Evolutionary conservation across 75 land plant species (phyloP).

Genomic region (Selaginella moellendorffii): DNA sequence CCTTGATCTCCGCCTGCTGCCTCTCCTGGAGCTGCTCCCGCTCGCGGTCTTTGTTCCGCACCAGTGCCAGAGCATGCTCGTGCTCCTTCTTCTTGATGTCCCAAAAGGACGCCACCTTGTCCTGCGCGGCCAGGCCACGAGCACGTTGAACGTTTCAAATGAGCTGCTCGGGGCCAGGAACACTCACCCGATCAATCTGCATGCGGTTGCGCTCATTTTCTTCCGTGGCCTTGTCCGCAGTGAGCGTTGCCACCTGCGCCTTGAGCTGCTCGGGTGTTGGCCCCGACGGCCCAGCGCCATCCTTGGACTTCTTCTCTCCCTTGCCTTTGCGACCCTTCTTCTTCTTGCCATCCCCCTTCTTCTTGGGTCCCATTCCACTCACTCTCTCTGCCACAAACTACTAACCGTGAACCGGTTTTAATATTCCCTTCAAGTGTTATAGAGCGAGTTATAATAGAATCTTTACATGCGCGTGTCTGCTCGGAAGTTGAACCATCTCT

Average conservation of each 20-base stretch:
- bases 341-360: not conserved
- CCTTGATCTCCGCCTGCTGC: slow-evolving; percentile 30
- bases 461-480: not conserved
- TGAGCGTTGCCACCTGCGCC: slow-evolving; percentile 15
- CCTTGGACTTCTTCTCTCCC: slow-evolving; percentile 9
- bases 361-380: slow-evolving; percentile 14
- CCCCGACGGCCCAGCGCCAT: not conserved
- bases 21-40: slow-evolving; percentile 27
- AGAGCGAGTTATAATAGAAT: too few species aligned
- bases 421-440: too few species aligned
- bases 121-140: slow-evolving; percentile 7
- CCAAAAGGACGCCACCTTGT: slow-evolving; percentile 26
- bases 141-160: not conserved
- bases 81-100: slow-evolving; percentile 31
- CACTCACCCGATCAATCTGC: slow-evolving; percentile 24
- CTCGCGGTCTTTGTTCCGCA: slow-evolving; percentile 20
- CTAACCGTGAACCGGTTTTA: too few species aligned
- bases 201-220: slow-evolving; percentile 21
- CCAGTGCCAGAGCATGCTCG: slow-evolving; percentile 13
- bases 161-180: not conserved
- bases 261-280: slow-evolving; percentile 18
- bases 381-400: too few species aligned
- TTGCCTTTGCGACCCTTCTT: slow-evolving; percentile 10
- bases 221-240: slow-evolving; percentile 13
- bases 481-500: not conserved